Evolutionary conservation across 352 stramenopile species (phyloP), one percentile per base, ranked within the genome.

Genomic region (Phytopythium sindhum): DNA sequence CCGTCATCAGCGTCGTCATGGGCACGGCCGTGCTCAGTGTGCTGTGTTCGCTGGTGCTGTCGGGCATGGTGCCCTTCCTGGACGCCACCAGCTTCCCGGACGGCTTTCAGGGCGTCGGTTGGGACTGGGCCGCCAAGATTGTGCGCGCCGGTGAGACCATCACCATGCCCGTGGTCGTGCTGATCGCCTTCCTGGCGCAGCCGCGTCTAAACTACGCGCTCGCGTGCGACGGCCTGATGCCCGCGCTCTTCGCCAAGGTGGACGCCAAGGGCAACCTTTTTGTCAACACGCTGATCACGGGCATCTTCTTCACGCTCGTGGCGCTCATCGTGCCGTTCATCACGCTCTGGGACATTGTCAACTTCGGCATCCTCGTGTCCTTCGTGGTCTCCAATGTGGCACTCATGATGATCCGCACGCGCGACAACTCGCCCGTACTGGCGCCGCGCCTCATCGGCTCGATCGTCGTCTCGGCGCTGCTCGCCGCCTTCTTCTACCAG

Each of bases 161-260:
- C 12, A 98, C 93, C 12, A 94, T 98, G 72, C 96, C 96, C 2
- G 79, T 98, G 1, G 96, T 98, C 33, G 94, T 97, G 39, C 78
- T 99, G 26, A 89, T 98, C n/a, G 93, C 82, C 23, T 93, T 98
- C 61, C 72, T 98, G 31, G 93, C 95, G 35, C 96, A 99, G 66
- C 95, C 94, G 21, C 86, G 93, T 28, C 70, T 98, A 28, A 95
- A 97, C 68, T 98, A 95, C 70, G 92, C 93, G 14, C 81, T 98
- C 70, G 84, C 93, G 23, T 91, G 88, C 47, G 97, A 99, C 70
- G 96, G 96, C 10, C 84, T 99, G 10, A 74, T 98, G 57, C 95
- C 96, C 41, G 37, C 56, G 28, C 60, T 90, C 4, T 75, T 73
- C 45, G 45, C 79, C 69, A 88, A 81, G 67, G 54, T 90, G 75